These are phyloP conservation scores for Annulohypoxylon moriforme DNA, from an alignment of 495 filamentous ascomycete species.

Conservation along the genomic window DNA sequence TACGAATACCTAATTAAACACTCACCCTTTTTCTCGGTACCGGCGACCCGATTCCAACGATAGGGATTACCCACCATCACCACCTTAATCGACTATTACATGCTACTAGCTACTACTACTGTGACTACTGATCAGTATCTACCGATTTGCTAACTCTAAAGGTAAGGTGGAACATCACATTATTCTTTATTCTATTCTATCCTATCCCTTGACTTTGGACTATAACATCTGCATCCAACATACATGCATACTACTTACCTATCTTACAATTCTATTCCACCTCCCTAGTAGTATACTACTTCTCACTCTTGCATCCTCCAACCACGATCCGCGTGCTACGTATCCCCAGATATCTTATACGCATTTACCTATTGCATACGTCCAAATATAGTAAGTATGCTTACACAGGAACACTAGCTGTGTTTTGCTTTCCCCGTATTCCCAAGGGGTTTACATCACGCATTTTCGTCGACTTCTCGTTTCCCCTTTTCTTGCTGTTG, in stretches of 20 bases:
- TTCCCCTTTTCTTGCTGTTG: conserved; percentile 1
- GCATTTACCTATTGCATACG: conserved; percentile 4
- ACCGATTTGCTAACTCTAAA: not conserved
- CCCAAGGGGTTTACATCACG: not conserved
- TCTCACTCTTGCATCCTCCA: not conserved
- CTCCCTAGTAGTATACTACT: not conserved
- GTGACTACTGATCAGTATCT: conserved; percentile 10
- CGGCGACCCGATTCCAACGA: conserved; percentile 2
- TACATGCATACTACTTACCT: not conserved
- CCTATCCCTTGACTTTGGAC: conserved; percentile 4
- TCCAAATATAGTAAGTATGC: conserved; percentile 26
- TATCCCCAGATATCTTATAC: conserved; percentile 1
- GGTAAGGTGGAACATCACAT: conserved; percentile 8
- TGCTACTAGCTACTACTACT: not conserved
- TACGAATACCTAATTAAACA: conserved; percentile 42
- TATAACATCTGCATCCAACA: conserved; percentile 16
- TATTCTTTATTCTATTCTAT: not conserved
- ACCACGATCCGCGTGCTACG: conserved; percentile 5
- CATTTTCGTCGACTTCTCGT: conserved; percentile 3
- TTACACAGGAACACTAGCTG: conserved; percentile 1
- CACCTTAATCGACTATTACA: not conserved
- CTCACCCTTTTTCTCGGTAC: conserved; percentile 31
- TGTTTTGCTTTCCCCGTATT: conserved; percentile 14
- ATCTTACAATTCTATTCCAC: not conserved
- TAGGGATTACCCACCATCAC: conserved; percentile 11